Base-by-base conservation (phyloP, 2,329 filamentous ascomycete genomes). In the Fusarium cicatricum region DNA sequence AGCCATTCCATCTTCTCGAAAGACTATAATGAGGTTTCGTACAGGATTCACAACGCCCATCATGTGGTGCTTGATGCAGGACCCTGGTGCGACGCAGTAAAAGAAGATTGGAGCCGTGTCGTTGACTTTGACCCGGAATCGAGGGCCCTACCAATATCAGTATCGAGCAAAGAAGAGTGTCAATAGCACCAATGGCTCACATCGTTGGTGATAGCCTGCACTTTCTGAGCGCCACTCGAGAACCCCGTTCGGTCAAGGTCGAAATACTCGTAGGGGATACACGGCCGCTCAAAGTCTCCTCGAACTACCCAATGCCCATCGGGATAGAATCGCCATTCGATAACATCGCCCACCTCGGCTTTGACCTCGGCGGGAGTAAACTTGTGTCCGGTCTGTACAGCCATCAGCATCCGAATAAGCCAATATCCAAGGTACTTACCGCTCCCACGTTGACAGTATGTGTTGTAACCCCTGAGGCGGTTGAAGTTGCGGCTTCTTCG, bases 31-130 rank as follows among this genome's bases (percentile, higher is more conserved):
- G 1, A 16, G n/a, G 16, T 26, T 6, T 21, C 78, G 56, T 76
- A 87, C 84, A 7, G 87, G 83, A 67, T 93, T 94, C 63, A 94
- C 88, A 2, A 85, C 88, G 3, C 90, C 90, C 14, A 94, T 82
- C 90, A 94, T 94, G 17, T 84, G 81, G 37, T 88, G 81, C 3
- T 75, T 71, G 3, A 80, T 78, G 67, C 90, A 94, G 2, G 88
- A 90, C 1, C 78, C 81, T 0, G 85, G 81, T 0, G 88, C 88
- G 0, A 86, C 84, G 60, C 88, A 91, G 71, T 91, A 91, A 72
- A 84, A 90, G 70, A 88, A 90, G 14, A 87, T 82, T 0, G 89
- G 87, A 17, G 82, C 72, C 0, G 85, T 87, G 60, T 86, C 77
- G 63, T 89, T 89, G 52, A 90, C 76, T 16, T 59, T 62, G 19